phyloP scores from a whole-genome alignment of 192 early-diverging fungal genomes.

The Podochytrium sp. region DNA sequence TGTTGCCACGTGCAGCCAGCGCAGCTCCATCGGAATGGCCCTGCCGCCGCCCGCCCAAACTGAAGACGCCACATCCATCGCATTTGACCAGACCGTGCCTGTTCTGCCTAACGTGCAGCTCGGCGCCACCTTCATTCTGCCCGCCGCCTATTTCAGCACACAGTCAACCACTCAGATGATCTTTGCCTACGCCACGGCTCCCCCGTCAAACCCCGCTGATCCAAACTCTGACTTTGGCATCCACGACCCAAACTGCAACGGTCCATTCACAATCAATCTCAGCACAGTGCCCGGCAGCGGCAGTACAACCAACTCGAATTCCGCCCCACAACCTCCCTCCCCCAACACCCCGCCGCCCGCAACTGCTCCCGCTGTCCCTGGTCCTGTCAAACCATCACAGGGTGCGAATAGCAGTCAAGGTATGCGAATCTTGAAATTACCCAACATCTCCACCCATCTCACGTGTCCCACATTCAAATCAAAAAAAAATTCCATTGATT shows the following conservation, averaged over 20 bases:
- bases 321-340: background rate
- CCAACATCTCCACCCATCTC: background rate
- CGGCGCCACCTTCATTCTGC: background rate
- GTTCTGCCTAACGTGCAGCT: background rate
- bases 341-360: background rate
- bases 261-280: background rate
- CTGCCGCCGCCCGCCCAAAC: background rate
- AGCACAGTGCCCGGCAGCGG: background rate
- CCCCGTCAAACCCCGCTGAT: conserved; percentile 1
- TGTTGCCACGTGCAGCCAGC: conserved; percentile 27
- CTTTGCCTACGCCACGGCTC: background rate
- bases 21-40: conserved; percentile 13
- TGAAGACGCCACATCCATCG: background rate
- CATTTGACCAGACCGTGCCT: background rate
- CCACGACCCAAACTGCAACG: background rate
- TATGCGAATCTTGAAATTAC: background rate
- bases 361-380: background rate
- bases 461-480: background rate
- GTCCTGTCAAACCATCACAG: background rate
- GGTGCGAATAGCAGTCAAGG: too few relatives aligned
- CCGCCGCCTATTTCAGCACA: conserved; percentile 9
- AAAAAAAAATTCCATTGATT: background rate
- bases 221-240: conserved; percentile 5
- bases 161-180: conserved; percentile 6
- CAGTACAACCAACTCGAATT: background rate